phyloP scores from a whole-genome alignment of 2,329 filamentous ascomycete species.

The Paradendryphiella salina region DNA sequence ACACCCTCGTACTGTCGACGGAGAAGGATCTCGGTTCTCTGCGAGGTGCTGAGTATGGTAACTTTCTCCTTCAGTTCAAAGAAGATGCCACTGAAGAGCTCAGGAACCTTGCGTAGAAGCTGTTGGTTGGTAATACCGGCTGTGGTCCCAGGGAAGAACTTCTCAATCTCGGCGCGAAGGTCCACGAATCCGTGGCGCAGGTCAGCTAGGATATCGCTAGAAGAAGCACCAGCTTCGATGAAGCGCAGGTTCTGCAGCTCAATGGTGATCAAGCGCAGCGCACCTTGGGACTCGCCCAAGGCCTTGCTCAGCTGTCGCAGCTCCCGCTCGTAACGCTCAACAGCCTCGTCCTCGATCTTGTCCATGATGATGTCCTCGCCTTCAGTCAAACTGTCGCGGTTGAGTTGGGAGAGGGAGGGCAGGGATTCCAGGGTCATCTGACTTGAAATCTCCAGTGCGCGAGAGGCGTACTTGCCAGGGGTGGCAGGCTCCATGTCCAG shows the following conservation, averaged over 20 bases:
- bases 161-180: constrained; percentile 48
- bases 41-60: constrained; percentile 32
- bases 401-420: constrained; percentile 29
- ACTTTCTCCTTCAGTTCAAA: constrained; percentile 41
- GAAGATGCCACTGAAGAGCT: constrained; percentile 47
- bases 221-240: constrained; percentile 37
- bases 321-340: constrained; percentile 46
- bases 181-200: constrained; percentile 50
- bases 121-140: constrained; percentile 46
- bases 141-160: constrained; percentile 47
- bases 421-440: constrained; percentile 38
- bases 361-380: constrained; percentile 26
- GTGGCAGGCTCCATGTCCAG: constrained; percentile 32
- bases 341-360: constrained; percentile 43
- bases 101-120: constrained; percentile 44
- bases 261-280: constrained; percentile 49
- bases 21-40: constrained; percentile 46
- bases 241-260: constrained; percentile 52
- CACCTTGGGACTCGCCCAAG: constrained; percentile 47
- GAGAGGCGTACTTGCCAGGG: constrained; percentile 36
- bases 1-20: constrained; percentile 40
- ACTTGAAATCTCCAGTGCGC: constrained; percentile 34
- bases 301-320: constrained; percentile 46
- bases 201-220: constrained; percentile 43
- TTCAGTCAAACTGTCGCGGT: constrained; percentile 32